These are phyloP conservation scores for Friedmanniomyces endolithicus DNA, from an alignment of 495 filamentous ascomycete species.

Conservation along the genomic window DNA sequence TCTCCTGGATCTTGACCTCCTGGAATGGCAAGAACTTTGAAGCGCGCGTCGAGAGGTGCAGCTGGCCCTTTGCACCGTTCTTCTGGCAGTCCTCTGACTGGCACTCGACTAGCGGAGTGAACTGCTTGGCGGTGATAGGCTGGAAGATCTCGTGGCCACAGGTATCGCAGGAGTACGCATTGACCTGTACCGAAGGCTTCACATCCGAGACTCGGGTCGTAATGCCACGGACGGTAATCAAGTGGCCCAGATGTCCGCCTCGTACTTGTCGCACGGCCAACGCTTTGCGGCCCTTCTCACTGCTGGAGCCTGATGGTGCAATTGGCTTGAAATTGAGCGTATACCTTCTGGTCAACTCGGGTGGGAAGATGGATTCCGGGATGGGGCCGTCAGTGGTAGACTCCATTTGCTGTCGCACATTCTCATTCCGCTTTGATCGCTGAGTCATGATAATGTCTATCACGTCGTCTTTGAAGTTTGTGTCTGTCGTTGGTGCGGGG, in stretches of 20 bases:
- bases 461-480: conserved; percentile 92
- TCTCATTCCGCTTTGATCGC: conserved; percentile 73
- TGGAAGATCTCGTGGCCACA: conserved; percentile 98
- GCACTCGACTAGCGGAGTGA: conserved; percentile 71
- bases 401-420: conserved; percentile 53
- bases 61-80: conserved; percentile 85
- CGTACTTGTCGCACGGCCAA: conserved; percentile 85
- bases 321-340: conserved; percentile 90
- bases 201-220: conserved; percentile 93
- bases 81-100: conserved; percentile 74
- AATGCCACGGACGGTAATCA: conserved; percentile 93
- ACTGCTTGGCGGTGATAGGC: conserved; percentile 83
- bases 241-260: conserved; percentile 78
- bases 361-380: conserved; percentile 62
- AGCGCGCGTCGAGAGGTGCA: conserved; percentile 83
- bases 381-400: conserved; percentile 45
- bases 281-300: conserved; percentile 55
- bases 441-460: conserved; percentile 92
- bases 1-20: conserved; percentile 96
- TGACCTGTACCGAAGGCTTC: conserved; percentile 92
- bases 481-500: conserved; percentile 63
- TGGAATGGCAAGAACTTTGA: conserved; percentile 97
- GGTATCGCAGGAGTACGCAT: conserved; percentile 92
- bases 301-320: conserved; percentile 55
- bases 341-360: conserved; percentile 85